A percentile compares a stretch with the other conserved stretches of the same genome.
phyloP scores from a whole-genome alignment of 352 stramenopile genomes.

The Pythium phragmiticola region DNA sequence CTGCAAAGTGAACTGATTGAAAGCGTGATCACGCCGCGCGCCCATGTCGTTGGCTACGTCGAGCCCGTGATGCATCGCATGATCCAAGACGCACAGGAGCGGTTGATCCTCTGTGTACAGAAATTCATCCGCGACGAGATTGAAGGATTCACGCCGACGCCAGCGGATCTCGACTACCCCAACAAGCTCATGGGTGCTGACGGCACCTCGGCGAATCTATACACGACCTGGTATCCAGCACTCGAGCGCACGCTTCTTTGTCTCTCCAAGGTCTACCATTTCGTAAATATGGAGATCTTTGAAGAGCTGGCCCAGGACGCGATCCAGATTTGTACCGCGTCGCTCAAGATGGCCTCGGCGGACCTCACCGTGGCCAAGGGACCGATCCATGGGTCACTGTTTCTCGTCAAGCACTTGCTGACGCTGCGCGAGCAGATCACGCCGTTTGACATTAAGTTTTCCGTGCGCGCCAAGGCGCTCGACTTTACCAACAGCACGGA shows the following conservation, averaged over 20 bases:
- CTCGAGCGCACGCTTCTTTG: conserved; percentile 83
- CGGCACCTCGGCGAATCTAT: conserved; percentile 36
- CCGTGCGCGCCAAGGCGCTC: conserved; percentile 64
- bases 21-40: conserved; percentile 55
- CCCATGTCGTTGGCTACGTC: conserved; percentile 45
- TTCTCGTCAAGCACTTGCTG: conserved; percentile 81
- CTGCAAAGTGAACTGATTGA: conserved; percentile 79
- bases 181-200: conserved; percentile 50
- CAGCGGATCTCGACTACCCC: conserved; percentile 67
- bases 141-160: conserved; percentile 60
- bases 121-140: conserved; percentile 86
- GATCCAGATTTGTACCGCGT: conserved; percentile 76
- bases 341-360: conserved; percentile 72
- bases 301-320: conserved; percentile 82
- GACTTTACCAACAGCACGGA: conserved; percentile 78
- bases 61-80: conserved; percentile 83
- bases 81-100: conserved; percentile 82
- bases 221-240: conserved; percentile 82
- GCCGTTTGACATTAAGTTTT: conserved; percentile 82
- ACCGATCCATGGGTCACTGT: conserved; percentile 61
- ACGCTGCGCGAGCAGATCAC: conserved; percentile 84
- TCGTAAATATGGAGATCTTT: conserved; percentile 86
- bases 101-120: conserved; percentile 80
- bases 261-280: conserved; percentile 85
- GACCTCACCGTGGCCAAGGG: conserved; percentile 57